Percentiles rank a stretch among this genome's conserved stretches.
Conservation (phyloP, 495 filamentous ascomycete species). For the Articulospora tetracladia region DNA sequence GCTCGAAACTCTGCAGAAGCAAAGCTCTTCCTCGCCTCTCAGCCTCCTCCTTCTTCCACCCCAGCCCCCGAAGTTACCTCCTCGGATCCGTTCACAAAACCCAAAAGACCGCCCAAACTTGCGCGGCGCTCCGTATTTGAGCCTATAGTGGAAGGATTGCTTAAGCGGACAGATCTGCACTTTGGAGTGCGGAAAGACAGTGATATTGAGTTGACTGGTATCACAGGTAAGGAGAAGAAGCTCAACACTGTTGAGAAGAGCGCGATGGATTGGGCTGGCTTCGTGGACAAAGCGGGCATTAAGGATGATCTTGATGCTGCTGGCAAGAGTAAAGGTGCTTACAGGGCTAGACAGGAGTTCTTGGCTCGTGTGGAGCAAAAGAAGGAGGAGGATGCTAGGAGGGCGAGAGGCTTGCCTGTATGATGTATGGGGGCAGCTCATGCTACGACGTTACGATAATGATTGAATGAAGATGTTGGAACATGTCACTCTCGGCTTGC, state of each 20-base stretch:
- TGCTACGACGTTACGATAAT: not conserved
- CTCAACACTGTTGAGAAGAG: conserved; percentile 97
- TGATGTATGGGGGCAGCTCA: not conserved
- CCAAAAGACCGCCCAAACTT: conserved; percentile 60
- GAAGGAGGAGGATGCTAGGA: conserved; percentile 70
- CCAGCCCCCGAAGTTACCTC: not conserved
- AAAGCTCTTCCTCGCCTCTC: conserved; percentile 60
- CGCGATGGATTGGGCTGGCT: conserved; percentile 89
- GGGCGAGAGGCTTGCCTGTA: conserved; percentile 32
- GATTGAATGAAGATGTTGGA: too few relatives aligned
- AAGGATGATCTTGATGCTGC: conserved; percentile 83
- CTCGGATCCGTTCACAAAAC: conserved; percentile 34
- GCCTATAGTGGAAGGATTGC: conserved; percentile 48
- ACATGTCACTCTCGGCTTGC: too few relatives aligned
- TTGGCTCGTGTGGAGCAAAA: conserved; percentile 74
- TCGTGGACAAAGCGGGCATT: conserved; percentile 89
- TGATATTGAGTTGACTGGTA: conserved; percentile 5
- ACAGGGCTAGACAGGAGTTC: conserved; percentile 82
- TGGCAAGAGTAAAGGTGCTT: conserved; percentile 80
- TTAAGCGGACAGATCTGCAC: conserved; percentile 44
- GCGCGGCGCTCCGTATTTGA: conserved; percentile 80
- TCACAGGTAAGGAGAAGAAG: conserved; percentile 62
- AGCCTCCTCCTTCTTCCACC: conserved; percentile 17
- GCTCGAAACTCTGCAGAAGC: conserved; percentile 77
- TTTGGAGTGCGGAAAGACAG: conserved; percentile 35